phyloP scores from a whole-genome alignment of 495 filamentous ascomycete genomes.

The Aspergillus sclerotiicarbonarius region DNA sequence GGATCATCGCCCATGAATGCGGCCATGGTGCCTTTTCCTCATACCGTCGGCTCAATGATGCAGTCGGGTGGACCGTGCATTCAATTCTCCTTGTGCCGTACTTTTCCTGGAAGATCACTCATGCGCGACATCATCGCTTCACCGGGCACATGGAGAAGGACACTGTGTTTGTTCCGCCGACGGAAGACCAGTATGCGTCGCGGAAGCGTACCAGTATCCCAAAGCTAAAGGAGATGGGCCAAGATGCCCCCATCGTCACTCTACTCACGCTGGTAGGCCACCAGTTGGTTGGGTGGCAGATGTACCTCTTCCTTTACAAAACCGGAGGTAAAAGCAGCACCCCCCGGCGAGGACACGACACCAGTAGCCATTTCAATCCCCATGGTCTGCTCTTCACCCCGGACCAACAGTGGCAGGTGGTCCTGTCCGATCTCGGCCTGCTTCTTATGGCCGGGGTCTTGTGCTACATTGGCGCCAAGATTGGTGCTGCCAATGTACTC shows the following conservation, averaged over 20 bases:
- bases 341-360: constrained; percentile 38
- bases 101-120: constrained; percentile 72
- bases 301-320: constrained; percentile 52
- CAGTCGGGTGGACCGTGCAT: constrained; percentile 62
- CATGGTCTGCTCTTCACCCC: constrained; percentile 58
- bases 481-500: constrained; percentile 48
- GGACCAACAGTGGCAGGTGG: constrained; percentile 51
- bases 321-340: constrained; percentile 44
- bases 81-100: constrained; percentile 64
- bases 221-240: constrained; percentile 41
- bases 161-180: constrained; percentile 53
- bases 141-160: constrained; percentile 57
- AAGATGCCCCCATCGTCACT: constrained; percentile 52
- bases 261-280: constrained; percentile 44
- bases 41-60: constrained; percentile 56
- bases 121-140: constrained; percentile 65
- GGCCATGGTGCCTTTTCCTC: constrained; percentile 72
- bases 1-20: constrained; percentile 84
- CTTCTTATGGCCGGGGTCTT: constrained; percentile 37
- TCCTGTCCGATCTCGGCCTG: constrained; percentile 57
- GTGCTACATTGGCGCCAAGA: constrained; percentile 35
- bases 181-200: constrained; percentile 33
- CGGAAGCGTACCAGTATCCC: constrained; percentile 28
- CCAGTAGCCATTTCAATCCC: constrained; percentile 56
- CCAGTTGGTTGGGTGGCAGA: constrained; percentile 54